A percentile compares a stretch with the other conserved stretches of the same genome.
phyloP scores from a whole-genome alignment of 495 filamentous ascomycete genomes.

The Aspergillus affinis region DNA sequence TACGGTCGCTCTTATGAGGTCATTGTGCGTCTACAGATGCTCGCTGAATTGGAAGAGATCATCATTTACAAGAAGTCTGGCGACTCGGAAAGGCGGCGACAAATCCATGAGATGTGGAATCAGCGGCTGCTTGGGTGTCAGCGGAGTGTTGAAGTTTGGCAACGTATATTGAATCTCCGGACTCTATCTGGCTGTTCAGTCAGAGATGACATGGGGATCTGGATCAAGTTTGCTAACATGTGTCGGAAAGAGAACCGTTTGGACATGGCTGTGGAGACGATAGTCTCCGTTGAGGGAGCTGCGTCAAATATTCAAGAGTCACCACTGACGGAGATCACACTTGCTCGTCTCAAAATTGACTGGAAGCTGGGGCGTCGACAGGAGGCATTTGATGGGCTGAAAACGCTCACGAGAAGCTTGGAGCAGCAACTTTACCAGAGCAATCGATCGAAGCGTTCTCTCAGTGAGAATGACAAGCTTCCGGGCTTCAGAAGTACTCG shows the following conservation, averaged over 20 bases:
- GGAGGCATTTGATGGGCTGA: conserved; percentile 73
- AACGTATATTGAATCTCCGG: conserved; percentile 92
- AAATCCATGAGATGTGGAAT: conserved; percentile 91
- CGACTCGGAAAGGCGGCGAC: conserved; percentile 78
- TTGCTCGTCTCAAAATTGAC: conserved; percentile 89
- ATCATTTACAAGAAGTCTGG: conserved; percentile 87
- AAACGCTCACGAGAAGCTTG: conserved; percentile 75
- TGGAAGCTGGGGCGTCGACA: conserved; percentile 77
- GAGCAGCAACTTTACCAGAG: conserved; percentile 65
- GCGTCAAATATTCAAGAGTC: conserved; percentile 52
- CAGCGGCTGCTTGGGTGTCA: conserved; percentile 94
- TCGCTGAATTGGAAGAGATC: conserved; percentile 96
- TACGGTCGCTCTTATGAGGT: conserved; percentile 96
- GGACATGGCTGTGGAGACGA: conserved; percentile 88
- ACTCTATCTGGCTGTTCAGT: conserved; percentile 80
- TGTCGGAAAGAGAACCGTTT: conserved; percentile 93
- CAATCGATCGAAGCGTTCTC: conserved; percentile 35
- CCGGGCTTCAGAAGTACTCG: conserved; percentile 50
- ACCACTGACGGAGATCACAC: conserved; percentile 74
- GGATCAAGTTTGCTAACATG: conserved; percentile 97
- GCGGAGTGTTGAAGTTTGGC: conserved; percentile 98
- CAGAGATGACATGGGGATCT: conserved; percentile 94
- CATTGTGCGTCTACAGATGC: conserved; percentile 97
- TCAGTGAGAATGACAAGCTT: conserved; percentile 38
- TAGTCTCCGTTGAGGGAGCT: conserved; percentile 71